These are phyloP conservation scores for Escovopsis sp. DNA, from an alignment of 2,329 filamentous ascomycete species.

Conservation along the genomic window DNA sequence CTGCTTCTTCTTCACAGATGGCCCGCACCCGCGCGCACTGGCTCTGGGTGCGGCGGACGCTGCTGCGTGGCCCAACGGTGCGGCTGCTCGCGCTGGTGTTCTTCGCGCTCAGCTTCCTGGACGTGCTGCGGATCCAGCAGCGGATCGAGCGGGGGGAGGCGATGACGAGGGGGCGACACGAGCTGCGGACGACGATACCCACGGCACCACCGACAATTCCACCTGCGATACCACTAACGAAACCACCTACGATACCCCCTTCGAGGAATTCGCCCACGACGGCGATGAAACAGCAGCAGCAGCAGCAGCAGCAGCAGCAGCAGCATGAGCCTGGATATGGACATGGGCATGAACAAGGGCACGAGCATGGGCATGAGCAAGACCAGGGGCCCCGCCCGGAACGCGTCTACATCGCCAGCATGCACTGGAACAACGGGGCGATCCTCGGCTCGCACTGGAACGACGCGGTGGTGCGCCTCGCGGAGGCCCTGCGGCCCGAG, in stretches of 20 bases:
- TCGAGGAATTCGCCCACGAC: too few species aligned
- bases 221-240: too few species aligned
- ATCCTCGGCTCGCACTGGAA: slow-evolving; percentile 49
- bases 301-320: too few species aligned
- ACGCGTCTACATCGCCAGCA: slow-evolving; percentile 50
- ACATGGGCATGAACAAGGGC: too few species aligned
- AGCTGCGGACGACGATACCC: too few species aligned
- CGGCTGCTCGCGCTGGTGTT: slow-evolving; percentile 21
- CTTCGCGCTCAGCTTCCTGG: slow-evolving; percentile 22
- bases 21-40: too few species aligned
- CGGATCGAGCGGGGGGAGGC: slow-evolving; percentile 16
- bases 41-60: slow-evolving; percentile 17
- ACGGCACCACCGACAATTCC: too few species aligned
- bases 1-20: too few species aligned
- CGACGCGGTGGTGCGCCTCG: slow-evolving; percentile 40
- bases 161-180: slow-evolving; percentile 7
- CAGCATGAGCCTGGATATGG: too few species aligned
- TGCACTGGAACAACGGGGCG: slow-evolving; percentile 51
- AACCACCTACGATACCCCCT: too few species aligned
- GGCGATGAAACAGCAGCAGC: too few species aligned
- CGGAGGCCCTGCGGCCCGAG: slow-evolving; percentile 38
- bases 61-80: slow-evolving; percentile 20
- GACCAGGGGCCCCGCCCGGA: slow-evolving; percentile 6
- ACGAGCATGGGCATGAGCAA: too few species aligned
- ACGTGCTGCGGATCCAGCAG: slow-evolving; percentile 23